Conservation (phyloP, 2,329 filamentous ascomycete genomes). For the Xylaria sp. region DNA sequence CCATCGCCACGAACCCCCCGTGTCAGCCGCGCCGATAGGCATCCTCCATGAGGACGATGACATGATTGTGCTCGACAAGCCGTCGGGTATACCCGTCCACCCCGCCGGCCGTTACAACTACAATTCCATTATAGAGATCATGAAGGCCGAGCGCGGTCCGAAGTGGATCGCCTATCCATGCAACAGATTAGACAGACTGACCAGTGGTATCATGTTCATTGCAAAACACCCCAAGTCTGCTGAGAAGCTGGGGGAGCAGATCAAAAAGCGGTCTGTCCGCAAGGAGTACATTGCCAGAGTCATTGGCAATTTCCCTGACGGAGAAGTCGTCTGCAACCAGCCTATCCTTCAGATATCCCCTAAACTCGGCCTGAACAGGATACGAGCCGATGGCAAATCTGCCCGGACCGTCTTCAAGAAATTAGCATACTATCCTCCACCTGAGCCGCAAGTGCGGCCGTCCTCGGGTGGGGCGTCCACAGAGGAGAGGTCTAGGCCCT, state of each 20-base stretch:
- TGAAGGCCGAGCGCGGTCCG: constrained; percentile 76
- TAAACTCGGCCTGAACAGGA: constrained; percentile 91
- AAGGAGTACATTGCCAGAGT: constrained; percentile 97
- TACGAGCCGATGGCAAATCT: constrained; percentile 91
- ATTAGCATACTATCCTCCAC: constrained; percentile 84
- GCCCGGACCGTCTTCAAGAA: constrained; percentile 92
- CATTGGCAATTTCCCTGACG: constrained; percentile 89
- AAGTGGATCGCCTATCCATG: constrained; percentile 74
- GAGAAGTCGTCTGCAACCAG: constrained; percentile 90
- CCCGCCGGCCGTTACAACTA: constrained; percentile 95
- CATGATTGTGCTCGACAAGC: constrained; percentile 97
- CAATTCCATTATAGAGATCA: constrained; percentile 94
- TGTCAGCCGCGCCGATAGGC: constrained; percentile 80
- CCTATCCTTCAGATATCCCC: constrained; percentile 94
- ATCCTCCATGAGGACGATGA: constrained; percentile 92
- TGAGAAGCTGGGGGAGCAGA: constrained; percentile 78
- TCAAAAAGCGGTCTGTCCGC: constrained; percentile 81
- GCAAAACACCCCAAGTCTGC: constrained; percentile 86
- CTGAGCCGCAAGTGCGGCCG: constrained; percentile 30
- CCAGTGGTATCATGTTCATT: constrained; percentile 98
- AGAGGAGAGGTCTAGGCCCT: constrained; percentile 51
- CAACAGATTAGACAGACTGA: constrained; percentile 92
- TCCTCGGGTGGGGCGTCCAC: constrained; percentile 24
- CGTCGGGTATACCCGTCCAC: constrained; percentile 93
- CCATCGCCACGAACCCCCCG: constrained; percentile 94